Conservation (phyloP, 1,139 yeast species). For the Debaryomyces sp. region DNA sequence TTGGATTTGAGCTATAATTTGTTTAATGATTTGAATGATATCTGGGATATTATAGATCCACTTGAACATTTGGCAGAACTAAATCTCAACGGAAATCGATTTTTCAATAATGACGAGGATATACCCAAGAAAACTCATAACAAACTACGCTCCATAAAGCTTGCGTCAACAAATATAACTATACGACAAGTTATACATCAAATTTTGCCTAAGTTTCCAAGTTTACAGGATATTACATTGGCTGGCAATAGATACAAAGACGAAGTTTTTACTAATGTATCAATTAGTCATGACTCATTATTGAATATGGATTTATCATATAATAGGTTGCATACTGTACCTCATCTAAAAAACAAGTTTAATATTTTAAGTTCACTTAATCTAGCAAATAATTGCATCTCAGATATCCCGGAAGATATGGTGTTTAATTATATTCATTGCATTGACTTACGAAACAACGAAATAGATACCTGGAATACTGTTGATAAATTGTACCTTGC, state of each 20-base stretch:
- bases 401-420: neutral
- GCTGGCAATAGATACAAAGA: constrained; percentile 48
- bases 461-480: constrained; percentile 46
- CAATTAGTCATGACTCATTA: constrained; percentile 18
- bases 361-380: constrained; percentile 15
- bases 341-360: constrained; percentile 19
- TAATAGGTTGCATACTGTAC: constrained; percentile 39
- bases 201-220: constrained; percentile 45
- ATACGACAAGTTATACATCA: constrained; percentile 19
- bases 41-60: constrained; percentile 37
- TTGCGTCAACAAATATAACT: constrained; percentile 35
- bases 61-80: constrained; percentile 45
- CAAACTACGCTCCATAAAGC: constrained; percentile 22
- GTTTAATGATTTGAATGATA: constrained; percentile 40
- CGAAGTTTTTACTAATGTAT: constrained; percentile 18
- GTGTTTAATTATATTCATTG: neutral
- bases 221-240: constrained; percentile 42
- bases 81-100: constrained; percentile 66
- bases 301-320: constrained; percentile 45
- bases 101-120: constrained; percentile 27
- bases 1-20: constrained; percentile 70
- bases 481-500: constrained; percentile 41
- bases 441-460: constrained; percentile 54
- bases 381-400: constrained; percentile 32
- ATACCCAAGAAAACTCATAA: constrained; percentile 31